Conservation (phyloP, 169 alveolate species). For the Eimeria maxima region DNA sequence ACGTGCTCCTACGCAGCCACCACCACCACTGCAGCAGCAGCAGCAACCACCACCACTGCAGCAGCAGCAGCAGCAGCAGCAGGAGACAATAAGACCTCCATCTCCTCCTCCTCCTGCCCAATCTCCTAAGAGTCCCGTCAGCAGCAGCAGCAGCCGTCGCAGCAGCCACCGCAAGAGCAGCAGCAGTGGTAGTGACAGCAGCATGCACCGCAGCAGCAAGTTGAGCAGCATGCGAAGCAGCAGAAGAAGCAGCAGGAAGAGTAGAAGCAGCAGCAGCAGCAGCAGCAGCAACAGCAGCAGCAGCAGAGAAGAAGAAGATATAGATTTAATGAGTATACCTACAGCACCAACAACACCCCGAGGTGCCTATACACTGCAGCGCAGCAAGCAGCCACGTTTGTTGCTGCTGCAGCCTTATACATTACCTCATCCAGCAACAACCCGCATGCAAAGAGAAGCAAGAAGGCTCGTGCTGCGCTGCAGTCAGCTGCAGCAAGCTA, state of each 20-base stretch:
- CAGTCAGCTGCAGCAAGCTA: conserved; percentile 37
- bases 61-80: not conserved
- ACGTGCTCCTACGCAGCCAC: not conserved
- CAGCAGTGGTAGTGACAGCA: not conserved
- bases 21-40: not conserved
- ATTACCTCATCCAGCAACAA: conserved; percentile 3
- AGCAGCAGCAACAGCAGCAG: conserved; percentile 8
- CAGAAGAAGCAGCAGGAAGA: not conserved
- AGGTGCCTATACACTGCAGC: not conserved
- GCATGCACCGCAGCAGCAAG: conserved; percentile 5
- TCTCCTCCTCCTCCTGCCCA: no score
- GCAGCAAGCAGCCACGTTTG: conserved; percentile 55
- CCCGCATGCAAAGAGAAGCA: conserved; percentile 19
- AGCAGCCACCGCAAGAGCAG: not conserved
- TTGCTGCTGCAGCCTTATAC: conserved; percentile 57
- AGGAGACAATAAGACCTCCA: not conserved
- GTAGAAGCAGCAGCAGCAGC: not conserved
- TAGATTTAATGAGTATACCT: not conserved
- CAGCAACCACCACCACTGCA: not conserved
- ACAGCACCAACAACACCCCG: conserved; percentile 43
- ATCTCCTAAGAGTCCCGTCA: not conserved
- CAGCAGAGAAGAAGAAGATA: not conserved
- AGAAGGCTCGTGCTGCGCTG: not conserved
- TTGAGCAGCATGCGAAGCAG: not conserved
- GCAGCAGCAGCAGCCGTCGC: not conserved